A percentile compares a stretch with the other conserved stretches of the same genome.
Evolutionary conservation across 352 stramenopile genomes (phyloP).

Genomic region (Globisporangium camurandrum): DNA sequence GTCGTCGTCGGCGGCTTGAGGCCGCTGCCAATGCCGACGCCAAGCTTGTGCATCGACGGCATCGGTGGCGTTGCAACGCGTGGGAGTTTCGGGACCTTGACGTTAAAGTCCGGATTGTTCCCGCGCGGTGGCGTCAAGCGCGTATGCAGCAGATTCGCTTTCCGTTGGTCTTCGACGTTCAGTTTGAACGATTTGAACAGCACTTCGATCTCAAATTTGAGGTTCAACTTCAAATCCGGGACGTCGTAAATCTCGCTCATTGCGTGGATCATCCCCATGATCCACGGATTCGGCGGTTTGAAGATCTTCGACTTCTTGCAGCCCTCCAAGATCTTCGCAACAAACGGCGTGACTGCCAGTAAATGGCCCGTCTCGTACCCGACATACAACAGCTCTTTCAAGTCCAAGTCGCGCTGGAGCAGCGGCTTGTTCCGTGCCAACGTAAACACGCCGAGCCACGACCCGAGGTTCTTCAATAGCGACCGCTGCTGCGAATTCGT

Average conservation of each 20-base stretch:
- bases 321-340: conserved; percentile 98
- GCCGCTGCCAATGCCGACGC: background rate
- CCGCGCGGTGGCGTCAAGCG: conserved; percentile 89
- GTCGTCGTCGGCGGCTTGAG: conserved; percentile 19
- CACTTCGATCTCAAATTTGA: conserved; percentile 99
- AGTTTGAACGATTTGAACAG: conserved; percentile 98
- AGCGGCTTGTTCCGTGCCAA: conserved; percentile 96
- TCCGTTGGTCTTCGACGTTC: conserved; percentile 95
- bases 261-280: conserved; percentile 98
- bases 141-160: conserved; percentile 86
- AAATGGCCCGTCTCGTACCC: conserved; percentile 94
- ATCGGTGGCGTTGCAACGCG: conserved; percentile 57
- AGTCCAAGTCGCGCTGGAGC: conserved; percentile 96
- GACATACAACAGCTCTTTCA: conserved; percentile 97
- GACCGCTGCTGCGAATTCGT: conserved; percentile 97
- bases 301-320: conserved; percentile 98
- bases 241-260: conserved; percentile 98
- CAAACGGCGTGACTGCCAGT: conserved; percentile 97
- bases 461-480: conserved; percentile 98
- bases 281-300: conserved; percentile 97
- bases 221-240: conserved; percentile 99
- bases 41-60: conserved; percentile 22
- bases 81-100: conserved; percentile 80
- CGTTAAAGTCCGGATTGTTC: conserved; percentile 98
- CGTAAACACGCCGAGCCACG: conserved; percentile 98